Conservation (phyloP, 2,329 filamentous ascomycete species). For the Hypoxylon sp. region DNA sequence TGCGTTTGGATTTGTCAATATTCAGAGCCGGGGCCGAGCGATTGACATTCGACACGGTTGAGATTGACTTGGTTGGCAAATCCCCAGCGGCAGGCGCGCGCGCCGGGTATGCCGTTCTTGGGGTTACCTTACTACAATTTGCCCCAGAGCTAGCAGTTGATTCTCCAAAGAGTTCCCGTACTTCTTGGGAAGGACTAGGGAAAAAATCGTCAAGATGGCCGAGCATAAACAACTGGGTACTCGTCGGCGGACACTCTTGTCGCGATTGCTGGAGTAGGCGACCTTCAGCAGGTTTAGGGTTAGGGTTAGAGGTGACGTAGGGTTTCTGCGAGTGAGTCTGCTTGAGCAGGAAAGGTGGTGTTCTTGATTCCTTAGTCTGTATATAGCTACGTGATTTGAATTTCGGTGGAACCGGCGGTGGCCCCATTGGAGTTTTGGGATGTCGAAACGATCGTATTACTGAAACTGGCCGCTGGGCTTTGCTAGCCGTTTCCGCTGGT, state of each 20-base stretch:
- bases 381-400: slow-evolving; percentile 39
- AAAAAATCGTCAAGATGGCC: slow-evolving; percentile 66
- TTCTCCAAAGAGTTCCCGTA: slow-evolving; percentile 64
- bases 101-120: slow-evolving; percentile 25
- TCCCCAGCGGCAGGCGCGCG: slow-evolving; percentile 6
- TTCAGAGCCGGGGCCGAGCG: not conserved
- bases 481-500: slow-evolving; percentile 10
- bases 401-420: slow-evolving; percentile 47
- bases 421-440: slow-evolving; percentile 46
- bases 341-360: slow-evolving; percentile 44
- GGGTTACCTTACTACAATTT: slow-evolving; percentile 43
- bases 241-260: slow-evolving; percentile 52
- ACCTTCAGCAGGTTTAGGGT: not conserved
- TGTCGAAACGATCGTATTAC: slow-evolving; percentile 33
- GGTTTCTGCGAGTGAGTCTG: slow-evolving; percentile 28
- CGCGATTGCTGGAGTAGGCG: slow-evolving; percentile 12
- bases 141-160: slow-evolving; percentile 43
- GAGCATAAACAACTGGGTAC: slow-evolving; percentile 67
- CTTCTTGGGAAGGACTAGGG: slow-evolving; percentile 68
- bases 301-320: slow-evolving; percentile 3
- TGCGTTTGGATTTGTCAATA: not conserved
- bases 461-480: slow-evolving; percentile 15
- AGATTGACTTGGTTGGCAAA: not conserved
- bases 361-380: slow-evolving; percentile 20
- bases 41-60: slow-evolving; percentile 1